These are phyloP conservation scores for Beauveria asiatica DNA, from an alignment of 2,329 filamentous ascomycete species.

Conservation along the genomic window DNA sequence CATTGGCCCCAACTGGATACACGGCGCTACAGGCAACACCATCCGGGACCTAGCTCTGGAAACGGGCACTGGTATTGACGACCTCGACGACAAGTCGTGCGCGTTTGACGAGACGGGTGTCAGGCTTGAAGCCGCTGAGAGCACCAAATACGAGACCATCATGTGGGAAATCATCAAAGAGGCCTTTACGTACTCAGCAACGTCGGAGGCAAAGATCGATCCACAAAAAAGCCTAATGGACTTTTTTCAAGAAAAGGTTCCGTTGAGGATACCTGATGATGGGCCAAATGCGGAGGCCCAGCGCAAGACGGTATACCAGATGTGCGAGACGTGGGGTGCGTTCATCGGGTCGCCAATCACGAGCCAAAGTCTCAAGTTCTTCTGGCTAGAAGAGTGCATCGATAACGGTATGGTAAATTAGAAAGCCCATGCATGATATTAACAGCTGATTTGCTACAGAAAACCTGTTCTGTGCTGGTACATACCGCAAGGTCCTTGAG, in stretches of 20 bases:
- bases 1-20: constrained; percentile 71
- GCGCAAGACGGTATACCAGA: constrained; percentile 37
- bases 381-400: constrained; percentile 71
- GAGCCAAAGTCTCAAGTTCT: constrained; percentile 63
- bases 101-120: constrained; percentile 50
- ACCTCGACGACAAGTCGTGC: constrained; percentile 43
- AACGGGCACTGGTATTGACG: constrained; percentile 43
- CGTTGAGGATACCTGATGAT: constrained; percentile 37
- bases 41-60: constrained; percentile 57
- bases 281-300: constrained; percentile 31
- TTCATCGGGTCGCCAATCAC: constrained; percentile 59
- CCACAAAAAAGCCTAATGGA: constrained; percentile 41
- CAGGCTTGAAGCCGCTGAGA: constrained; percentile 37
- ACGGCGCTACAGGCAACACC: constrained; percentile 63
- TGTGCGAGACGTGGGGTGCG: constrained; percentile 59
- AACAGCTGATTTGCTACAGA: constrained; percentile 27
- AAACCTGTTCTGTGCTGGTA: constrained; percentile 52
- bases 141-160: constrained; percentile 38
- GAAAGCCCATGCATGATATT: neutral
- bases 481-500: constrained; percentile 50
- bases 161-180: constrained; percentile 62
- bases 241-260: constrained; percentile 41
- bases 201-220: constrained; percentile 40
- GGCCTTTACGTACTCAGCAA: constrained; percentile 59
- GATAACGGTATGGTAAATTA: constrained; percentile 45